Evolutionary conservation across 805 yeast species (phyloP).

Genomic region (Sugiyamaella qingdaonensis): DNA sequence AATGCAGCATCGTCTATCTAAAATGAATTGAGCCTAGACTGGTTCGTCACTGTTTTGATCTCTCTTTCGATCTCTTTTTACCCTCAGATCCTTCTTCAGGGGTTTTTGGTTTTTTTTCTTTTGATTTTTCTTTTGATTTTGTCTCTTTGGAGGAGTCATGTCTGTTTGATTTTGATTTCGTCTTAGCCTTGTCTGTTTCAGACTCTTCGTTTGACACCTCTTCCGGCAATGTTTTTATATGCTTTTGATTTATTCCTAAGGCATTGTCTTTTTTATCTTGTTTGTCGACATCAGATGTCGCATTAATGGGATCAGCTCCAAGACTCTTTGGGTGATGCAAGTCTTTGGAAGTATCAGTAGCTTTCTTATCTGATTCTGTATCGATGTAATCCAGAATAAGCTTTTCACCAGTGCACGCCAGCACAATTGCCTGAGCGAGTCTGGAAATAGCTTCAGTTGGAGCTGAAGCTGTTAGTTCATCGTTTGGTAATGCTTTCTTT

Average conservation of each 20-base stretch:
- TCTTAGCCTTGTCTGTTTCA: slow-evolving; percentile 17
- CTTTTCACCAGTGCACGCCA: slow-evolving; percentile 18
- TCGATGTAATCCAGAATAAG: slow-evolving; percentile 18
- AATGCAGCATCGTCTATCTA: background rate
- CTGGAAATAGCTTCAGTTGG: slow-evolving; percentile 25
- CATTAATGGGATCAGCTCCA: no score
- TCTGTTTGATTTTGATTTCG: slow-evolving; percentile 15
- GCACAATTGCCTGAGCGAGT: slow-evolving; percentile 21
- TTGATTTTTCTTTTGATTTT: slow-evolving; percentile 16
- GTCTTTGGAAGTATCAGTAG: no score
- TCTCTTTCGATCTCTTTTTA: background rate
- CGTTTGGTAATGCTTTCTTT: background rate
- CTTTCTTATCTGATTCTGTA: slow-evolving; percentile 12
- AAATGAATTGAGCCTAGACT: background rate
- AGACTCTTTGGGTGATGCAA: no score
- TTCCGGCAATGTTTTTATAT: slow-evolving; percentile 14
- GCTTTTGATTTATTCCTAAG: slow-evolving; percentile 4
- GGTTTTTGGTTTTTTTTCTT: slow-evolving; percentile 15
- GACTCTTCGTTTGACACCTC: slow-evolving; percentile 16
- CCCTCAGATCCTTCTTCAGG: background rate
- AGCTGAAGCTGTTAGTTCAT: slow-evolving; percentile 10
- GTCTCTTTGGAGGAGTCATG: slow-evolving; percentile 8
- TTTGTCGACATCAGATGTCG: background rate
- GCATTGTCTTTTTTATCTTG: slow-evolving; percentile 9
- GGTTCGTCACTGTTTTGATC: background rate